Conservation (phyloP, 371 early-diverging fungal genomes). For the Batkoa obscura region DNA sequence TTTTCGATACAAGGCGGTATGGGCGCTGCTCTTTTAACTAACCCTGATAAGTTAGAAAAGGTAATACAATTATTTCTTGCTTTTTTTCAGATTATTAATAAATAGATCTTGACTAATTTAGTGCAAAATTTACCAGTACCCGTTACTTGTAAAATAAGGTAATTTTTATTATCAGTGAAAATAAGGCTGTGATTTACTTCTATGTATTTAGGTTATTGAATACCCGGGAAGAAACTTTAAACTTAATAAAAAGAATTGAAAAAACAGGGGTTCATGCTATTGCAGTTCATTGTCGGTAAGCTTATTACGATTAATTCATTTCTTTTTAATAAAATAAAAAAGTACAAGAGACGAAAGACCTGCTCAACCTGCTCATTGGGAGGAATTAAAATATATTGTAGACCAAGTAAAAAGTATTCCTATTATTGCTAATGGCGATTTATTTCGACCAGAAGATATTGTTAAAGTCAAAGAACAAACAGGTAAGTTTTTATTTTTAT, state of each 20-base stretch:
- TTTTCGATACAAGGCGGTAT: conserved; percentile 88
- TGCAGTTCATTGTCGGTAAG: conserved; percentile 73
- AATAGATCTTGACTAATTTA: conserved; percentile 48
- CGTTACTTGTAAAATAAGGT: conserved; percentile 58
- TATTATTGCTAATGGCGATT: conserved; percentile 85
- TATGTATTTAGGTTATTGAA: conserved; percentile 30
- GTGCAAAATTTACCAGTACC: conserved; percentile 55
- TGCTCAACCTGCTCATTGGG: conserved; percentile 66
- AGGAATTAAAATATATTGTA: conserved; percentile 45
- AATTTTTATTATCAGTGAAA: not conserved
- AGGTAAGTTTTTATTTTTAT: conserved; percentile 11
- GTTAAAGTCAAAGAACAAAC: conserved; percentile 28
- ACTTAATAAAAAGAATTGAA: conserved; percentile 58
- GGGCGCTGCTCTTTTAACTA: conserved; percentile 79
- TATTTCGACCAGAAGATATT: conserved; percentile 40
- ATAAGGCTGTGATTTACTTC: not conserved
- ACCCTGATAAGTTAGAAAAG: conserved; percentile 58
- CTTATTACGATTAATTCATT: not conserved
- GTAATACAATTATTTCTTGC: conserved; percentile 12
- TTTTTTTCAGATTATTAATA: not conserved
- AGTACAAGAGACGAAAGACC: conserved; percentile 54
- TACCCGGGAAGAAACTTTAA: conserved; percentile 54
- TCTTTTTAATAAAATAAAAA: not conserved
- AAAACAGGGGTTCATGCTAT: conserved; percentile 74
- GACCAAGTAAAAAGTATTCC: conserved; percentile 46